phyloP scores from a whole-genome alignment of 1,139 yeast genomes.

The Yamadazyma siamensis region DNA sequence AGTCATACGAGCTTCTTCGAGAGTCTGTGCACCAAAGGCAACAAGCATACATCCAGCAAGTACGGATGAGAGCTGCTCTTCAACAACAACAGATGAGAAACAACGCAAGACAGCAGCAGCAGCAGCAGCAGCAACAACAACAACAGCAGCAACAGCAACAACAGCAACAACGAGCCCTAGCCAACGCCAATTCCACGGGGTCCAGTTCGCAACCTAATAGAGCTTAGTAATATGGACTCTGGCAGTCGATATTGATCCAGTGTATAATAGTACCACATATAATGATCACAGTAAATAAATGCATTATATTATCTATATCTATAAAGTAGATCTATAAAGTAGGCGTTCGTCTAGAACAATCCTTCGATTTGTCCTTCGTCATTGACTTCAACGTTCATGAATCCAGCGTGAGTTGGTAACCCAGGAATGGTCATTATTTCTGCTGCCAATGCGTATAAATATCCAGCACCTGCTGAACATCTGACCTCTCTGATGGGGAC shows the following conservation, averaged over 20 bases:
- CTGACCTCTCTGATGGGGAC: slow-evolving; percentile 80
- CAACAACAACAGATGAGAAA: slow-evolving; percentile 28
- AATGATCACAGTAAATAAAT: slow-evolving; percentile 2
- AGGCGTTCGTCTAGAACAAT: slow-evolving; percentile 60
- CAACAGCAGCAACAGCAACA: too few relatives aligned
- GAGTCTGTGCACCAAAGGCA: slow-evolving; percentile 50
- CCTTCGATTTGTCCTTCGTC: slow-evolving; percentile 82
- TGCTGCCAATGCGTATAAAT: slow-evolving; percentile 77
- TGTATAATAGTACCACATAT: slow-evolving; percentile 3
- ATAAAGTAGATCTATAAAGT: slow-evolving; percentile 2
- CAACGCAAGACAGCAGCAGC: slow-evolving; percentile 9
- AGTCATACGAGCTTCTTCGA: slow-evolving; percentile 70
- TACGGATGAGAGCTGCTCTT: slow-evolving; percentile 45
- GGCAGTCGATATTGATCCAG: too few relatives aligned
- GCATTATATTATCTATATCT: slow-evolving; percentile 3
- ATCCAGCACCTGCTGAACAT: slow-evolving; percentile 81
- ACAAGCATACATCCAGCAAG: slow-evolving; percentile 41
- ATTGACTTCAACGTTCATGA: slow-evolving; percentile 79
- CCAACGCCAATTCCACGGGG: too few relatives aligned
- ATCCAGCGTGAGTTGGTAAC: slow-evolving; percentile 77
- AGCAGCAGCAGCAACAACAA: too few relatives aligned
- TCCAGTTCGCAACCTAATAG: too few relatives aligned
- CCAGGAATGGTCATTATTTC: slow-evolving; percentile 86
- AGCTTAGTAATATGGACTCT: too few relatives aligned
- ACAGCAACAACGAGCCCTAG: too few relatives aligned